Evolutionary conservation across 176 grass and related monocot species (phyloP).

Genomic region (Rhipidocladum racemiflorum): DNA sequence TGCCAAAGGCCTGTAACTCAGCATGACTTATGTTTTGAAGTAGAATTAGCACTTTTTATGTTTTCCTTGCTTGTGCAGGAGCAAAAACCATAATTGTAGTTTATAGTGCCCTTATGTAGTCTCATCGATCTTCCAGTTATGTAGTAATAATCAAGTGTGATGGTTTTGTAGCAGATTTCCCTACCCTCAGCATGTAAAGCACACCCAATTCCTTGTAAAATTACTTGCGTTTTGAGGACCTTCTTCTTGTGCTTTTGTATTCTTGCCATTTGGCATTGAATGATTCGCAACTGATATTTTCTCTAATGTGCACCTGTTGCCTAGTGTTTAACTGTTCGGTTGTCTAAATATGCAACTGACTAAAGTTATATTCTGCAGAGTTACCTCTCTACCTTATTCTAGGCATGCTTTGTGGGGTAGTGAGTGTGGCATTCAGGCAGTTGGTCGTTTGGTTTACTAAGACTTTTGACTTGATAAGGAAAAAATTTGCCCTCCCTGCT

Average conservation of each 20-base stretch:
- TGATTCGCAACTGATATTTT: not conserved
- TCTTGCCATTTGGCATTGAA: not conserved
- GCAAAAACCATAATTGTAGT: not conserved
- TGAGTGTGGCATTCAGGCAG: constrained; percentile 81
- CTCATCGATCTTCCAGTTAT: not conserved
- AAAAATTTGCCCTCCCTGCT: constrained; percentile 81
- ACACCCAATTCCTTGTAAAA: constrained; percentile 15
- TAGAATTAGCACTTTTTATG: not conserved
- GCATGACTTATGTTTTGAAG: not conserved
- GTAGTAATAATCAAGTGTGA: not conserved
- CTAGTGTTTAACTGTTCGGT: constrained; percentile 3
- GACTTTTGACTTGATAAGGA: constrained; percentile 80
- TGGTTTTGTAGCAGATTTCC: constrained; percentile 1
- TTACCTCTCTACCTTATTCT: constrained; percentile 94
- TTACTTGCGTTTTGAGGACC: not conserved
- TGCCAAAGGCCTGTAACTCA: not conserved
- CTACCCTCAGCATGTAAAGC: not conserved
- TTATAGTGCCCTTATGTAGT: not conserved
- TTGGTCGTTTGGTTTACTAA: constrained; percentile 94
- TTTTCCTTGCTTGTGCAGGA: constrained; percentile 6
- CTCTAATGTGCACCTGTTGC: not conserved
- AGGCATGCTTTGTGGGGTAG: constrained; percentile 90
- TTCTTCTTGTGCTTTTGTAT: not conserved
- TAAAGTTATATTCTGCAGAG: constrained; percentile 55
- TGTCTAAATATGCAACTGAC: constrained; percentile 30